Percentiles rank a stretch among this genome's conserved stretches.
These are phyloP conservation scores for Chalaropsis ovoidea DNA, from an alignment of 2,329 filamentous ascomycete species.

Conservation along the genomic window DNA sequence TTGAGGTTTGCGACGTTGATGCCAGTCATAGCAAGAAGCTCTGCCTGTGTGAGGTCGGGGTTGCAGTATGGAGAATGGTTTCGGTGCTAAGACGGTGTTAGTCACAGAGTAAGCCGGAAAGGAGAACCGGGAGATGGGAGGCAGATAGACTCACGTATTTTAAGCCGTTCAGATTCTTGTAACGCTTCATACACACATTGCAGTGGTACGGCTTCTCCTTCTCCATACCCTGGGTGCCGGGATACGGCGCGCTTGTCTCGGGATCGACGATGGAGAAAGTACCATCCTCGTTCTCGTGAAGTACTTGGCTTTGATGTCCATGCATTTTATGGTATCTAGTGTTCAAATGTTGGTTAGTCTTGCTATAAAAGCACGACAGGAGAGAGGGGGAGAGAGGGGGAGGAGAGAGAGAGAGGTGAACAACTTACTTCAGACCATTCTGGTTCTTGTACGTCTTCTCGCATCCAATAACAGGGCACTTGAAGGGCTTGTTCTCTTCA, in stretches of 20 bases:
- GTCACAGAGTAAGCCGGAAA: neutral
- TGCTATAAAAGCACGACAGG: constrained; percentile 19
- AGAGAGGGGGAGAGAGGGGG: constrained; percentile 25
- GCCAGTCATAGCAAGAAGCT: constrained; percentile 25
- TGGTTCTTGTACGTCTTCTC: constrained; percentile 99
- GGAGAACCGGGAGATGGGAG: neutral
- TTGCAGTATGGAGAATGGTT: constrained; percentile 27
- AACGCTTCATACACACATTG: constrained; percentile 92
- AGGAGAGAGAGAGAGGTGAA: constrained; percentile 24
- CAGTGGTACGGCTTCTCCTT: constrained; percentile 99
- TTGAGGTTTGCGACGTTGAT: constrained; percentile 23
- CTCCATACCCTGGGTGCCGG: constrained; percentile 97
- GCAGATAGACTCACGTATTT: constrained; percentile 61
- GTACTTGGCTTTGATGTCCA: constrained; percentile 89
- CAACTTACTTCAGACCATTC: constrained; percentile 81
- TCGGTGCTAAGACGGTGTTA: constrained; percentile 24
- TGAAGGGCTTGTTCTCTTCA: constrained; percentile 95
- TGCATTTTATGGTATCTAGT: constrained; percentile 63
- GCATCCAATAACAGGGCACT: constrained; percentile 94
- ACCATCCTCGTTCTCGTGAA: constrained; percentile 92
- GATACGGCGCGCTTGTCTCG: constrained; percentile 85
- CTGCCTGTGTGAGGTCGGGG: constrained; percentile 26
- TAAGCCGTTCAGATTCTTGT: constrained; percentile 96
- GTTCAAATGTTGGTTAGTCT: neutral
- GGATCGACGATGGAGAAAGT: constrained; percentile 98